Evolutionary conservation across 1,284 basidiomycete species (phyloP), one percentile per base, ranked within the genome.

Genomic region (Naganishia cerealis): DNA sequence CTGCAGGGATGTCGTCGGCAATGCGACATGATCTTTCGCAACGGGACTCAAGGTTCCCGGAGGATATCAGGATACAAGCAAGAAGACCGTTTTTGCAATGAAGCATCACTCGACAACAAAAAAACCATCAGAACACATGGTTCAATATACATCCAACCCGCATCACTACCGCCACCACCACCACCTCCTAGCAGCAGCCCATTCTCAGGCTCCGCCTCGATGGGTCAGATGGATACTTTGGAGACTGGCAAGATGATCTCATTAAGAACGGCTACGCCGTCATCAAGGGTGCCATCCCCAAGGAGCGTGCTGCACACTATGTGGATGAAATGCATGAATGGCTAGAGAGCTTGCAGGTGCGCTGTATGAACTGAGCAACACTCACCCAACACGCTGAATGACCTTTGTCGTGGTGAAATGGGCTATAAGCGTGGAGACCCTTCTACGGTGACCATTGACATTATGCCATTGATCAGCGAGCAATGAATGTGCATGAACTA

Each of bases 391-490:
- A 46, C 7, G n/a, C 18, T 46, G 43, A 29, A 18, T 29, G 3
- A 46, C 21, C 21, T 33, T 29, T 12, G 29, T 15, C 7, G 4
- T 16, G 46, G 57, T 59, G 73, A 72, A 18, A 73, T 73, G 58
- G 81, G 81, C 1, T 82, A 78, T 72, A 75, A 81, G 66, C 70
- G 71, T 21, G 74, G 78, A 55, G 80, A 82, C 72, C 72, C 72
- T 13, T 69, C 71, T 36, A 81, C 81, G 1, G 79, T 79, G 75
- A 72, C 74, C 33, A 68, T 73, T 12, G 75, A 74, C 33, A 74
- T 77, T 42, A 59, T 82, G 66, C 81, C 81, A 1, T 55, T 69
- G 24, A 79, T 79, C 59, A 71, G 66, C 33, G 65, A 71, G 16
- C 67, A 74, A 58, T 72, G 75, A 13, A 65, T 62, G 26, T 73